Conservation (phyloP, 352 stramenopile species). For the Phytopythium cucurbitacearum region DNA sequence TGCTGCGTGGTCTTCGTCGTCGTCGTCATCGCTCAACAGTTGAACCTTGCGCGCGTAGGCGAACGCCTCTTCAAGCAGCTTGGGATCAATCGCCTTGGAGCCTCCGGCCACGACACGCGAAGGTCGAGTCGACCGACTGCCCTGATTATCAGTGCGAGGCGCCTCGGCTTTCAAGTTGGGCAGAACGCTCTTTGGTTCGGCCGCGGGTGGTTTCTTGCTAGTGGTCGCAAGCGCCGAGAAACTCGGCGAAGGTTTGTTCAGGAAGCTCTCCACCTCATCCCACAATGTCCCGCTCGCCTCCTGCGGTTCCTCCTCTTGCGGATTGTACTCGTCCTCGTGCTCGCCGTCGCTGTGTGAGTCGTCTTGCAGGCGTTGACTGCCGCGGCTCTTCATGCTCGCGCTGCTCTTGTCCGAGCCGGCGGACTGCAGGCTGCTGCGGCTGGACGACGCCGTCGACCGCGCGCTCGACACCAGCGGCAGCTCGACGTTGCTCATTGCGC, state of each 20-base stretch:
- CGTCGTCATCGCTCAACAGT: slow-evolving; percentile 34
- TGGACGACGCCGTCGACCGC: slow-evolving; percentile 33
- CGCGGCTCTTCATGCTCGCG: slow-evolving; percentile 23
- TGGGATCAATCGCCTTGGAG: slow-evolving; percentile 45
- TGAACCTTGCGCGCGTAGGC: slow-evolving; percentile 62
- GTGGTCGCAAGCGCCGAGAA: slow-evolving; percentile 37
- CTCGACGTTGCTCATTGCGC: slow-evolving; percentile 42
- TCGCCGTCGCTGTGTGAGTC: slow-evolving; percentile 15
- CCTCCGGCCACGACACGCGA: slow-evolving; percentile 5
- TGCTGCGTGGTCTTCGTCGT: slow-evolving; percentile 23
- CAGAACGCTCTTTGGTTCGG: slow-evolving; percentile 29
- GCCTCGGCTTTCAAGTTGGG: slow-evolving; percentile 31
- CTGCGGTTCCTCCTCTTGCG: slow-evolving; percentile 37
- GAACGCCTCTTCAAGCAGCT: slow-evolving; percentile 72
- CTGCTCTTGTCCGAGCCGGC: slow-evolving; percentile 37
- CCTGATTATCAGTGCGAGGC: slow-evolving; percentile 27
- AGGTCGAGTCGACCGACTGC: slow-evolving; percentile 11
- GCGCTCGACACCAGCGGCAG: slow-evolving; percentile 45
- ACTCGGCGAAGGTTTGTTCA: slow-evolving; percentile 65
- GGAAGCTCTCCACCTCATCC: slow-evolving; percentile 72
- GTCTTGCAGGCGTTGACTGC: slow-evolving; percentile 16
- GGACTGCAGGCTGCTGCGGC: slow-evolving; percentile 35
- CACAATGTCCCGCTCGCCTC: slow-evolving; percentile 47
- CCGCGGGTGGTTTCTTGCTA: slow-evolving; percentile 18
- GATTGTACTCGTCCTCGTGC: slow-evolving; percentile 6